These are phyloP conservation scores for Phytopythium montanum DNA, from an alignment of 352 stramenopile species.

Conservation along the genomic window DNA sequence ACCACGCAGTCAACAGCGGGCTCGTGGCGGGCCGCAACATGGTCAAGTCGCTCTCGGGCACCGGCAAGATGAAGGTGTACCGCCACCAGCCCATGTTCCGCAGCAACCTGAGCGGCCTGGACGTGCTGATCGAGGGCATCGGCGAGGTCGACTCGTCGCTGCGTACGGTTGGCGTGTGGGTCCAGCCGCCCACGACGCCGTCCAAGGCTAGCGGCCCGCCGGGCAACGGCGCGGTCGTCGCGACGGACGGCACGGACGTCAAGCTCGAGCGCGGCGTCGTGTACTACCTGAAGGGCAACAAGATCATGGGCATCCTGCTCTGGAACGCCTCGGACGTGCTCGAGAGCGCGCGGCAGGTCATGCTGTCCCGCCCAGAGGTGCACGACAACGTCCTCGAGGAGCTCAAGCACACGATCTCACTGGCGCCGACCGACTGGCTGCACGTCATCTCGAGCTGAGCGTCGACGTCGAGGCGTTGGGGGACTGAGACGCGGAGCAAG, in stretches of 20 bases:
- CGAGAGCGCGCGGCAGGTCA: conserved; percentile 79
- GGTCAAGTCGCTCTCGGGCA: conserved; percentile 42
- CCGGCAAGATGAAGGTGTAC: conserved; percentile 78
- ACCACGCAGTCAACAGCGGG: conserved; percentile 91
- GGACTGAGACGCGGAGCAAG: not conserved
- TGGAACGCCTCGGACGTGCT: conserved; percentile 89
- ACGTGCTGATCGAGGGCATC: conserved; percentile 81
- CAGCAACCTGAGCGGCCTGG: conserved; percentile 66
- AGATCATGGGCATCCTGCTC: conserved; percentile 88
- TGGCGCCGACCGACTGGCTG: conserved; percentile 88
- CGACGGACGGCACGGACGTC: conserved; percentile 11
- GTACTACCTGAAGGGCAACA: conserved; percentile 89
- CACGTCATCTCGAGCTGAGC: conserved; percentile 52
- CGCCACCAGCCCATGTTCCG: conserved; percentile 88
- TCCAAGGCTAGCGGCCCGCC: conserved; percentile 1
- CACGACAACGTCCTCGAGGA: conserved; percentile 74
- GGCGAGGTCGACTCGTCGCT: conserved; percentile 82
- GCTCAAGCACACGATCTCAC: conserved; percentile 77
- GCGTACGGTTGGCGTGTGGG: conserved; percentile 80
- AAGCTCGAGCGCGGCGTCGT: conserved; percentile 82
- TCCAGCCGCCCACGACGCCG: conserved; percentile 37
- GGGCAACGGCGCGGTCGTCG: not conserved
- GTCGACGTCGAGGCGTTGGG: not conserved
- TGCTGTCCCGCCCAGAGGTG: conserved; percentile 65
- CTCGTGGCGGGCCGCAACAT: conserved; percentile 88